Percentiles rank a stretch among this genome's conserved stretches.
phyloP scores from a whole-genome alignment of 176 grass and related monocot species.

The Oryza australiensis region DNA sequence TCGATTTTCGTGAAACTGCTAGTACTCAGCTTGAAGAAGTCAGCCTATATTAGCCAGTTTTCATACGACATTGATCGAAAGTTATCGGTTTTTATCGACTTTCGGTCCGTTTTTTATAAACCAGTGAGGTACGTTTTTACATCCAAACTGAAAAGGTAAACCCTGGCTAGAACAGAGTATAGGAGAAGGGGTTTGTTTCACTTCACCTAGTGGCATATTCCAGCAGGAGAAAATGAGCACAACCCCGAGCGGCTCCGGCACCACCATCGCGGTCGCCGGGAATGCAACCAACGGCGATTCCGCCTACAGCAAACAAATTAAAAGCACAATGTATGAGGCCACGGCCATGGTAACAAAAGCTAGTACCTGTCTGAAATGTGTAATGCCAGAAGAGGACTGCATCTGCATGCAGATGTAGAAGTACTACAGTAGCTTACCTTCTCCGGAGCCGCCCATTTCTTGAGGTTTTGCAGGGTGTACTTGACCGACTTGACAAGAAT shows the following conservation, averaged over 20 bases:
- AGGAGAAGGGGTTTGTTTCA: not conserved
- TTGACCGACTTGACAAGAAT: conserved; percentile 52
- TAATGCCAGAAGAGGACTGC: not conserved
- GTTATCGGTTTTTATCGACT: too few species aligned
- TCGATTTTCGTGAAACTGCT: too few species aligned
- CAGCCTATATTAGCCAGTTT: too few species aligned
- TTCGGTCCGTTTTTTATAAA: too few species aligned
- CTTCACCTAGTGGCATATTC: conserved; percentile 68
- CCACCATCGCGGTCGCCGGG: conserved; percentile 56
- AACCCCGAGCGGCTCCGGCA: conserved; percentile 74
- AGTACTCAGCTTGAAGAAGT: too few species aligned
- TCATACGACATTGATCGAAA: too few species aligned
- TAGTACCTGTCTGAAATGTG: not conserved
- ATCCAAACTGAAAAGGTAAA: too few species aligned
- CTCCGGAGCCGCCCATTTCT: conserved; percentile 63
- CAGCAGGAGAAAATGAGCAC: conserved; percentile 84
- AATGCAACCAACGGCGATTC: conserved; percentile 57
- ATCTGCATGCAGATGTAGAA: too few species aligned
- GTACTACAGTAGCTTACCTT: conserved; percentile 40
- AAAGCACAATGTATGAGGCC: not conserved
- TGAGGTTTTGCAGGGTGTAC: conserved; percentile 50
- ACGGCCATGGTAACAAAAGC: not conserved
- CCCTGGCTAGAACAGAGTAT: not conserved
- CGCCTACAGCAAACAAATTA: conserved; percentile 36
- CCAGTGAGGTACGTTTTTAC: too few species aligned